Percentiles rank a stretch among this genome's conserved stretches.
These are phyloP conservation scores for Leccinum subspadiceum DNA, from an alignment of 1,284 basidiomycete genomes.

Conservation along the genomic window DNA sequence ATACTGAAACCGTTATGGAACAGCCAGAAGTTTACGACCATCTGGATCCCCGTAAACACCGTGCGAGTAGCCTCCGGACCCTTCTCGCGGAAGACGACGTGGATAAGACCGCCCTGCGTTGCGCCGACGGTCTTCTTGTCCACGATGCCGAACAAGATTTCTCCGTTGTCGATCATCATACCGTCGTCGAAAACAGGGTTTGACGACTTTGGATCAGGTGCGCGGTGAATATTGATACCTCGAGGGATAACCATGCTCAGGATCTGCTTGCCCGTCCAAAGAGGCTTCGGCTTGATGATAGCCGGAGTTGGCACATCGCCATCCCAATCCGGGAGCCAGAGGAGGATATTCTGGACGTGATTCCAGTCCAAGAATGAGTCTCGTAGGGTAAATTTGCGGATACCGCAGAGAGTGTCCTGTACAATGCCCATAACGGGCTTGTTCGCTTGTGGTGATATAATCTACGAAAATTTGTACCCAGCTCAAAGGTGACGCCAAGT, in stretches of 20 bases:
- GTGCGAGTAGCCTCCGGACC: conserved; percentile 91
- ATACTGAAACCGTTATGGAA: conserved; percentile 99
- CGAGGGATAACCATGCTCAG: conserved; percentile 91
- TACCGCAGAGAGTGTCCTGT: conserved; percentile 97
- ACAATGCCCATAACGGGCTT: conserved; percentile 99
- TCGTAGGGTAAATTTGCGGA: conserved; percentile 95
- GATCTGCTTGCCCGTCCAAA: conserved; percentile 99
- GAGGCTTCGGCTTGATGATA: conserved; percentile 94
- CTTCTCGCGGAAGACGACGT: conserved; percentile 97
- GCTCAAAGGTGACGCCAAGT: not conserved
- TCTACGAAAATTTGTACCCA: conserved; percentile 47
- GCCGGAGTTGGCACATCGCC: conserved; percentile 90
- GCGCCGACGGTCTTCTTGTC: conserved; percentile 99
- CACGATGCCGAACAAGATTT: conserved; percentile 93
- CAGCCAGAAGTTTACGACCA: conserved; percentile 97
- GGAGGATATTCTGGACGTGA: conserved; percentile 93
- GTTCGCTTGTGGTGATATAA: conserved; percentile 98
- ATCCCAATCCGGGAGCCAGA: conserved; percentile 99
- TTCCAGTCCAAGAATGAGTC: conserved; percentile 94
- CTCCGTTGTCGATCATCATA: conserved; percentile 96
- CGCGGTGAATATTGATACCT: conserved; percentile 91
- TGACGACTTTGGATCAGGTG: conserved; percentile 76
- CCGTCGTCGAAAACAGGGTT: conserved; percentile 91
- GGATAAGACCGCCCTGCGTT: conserved; percentile 91
- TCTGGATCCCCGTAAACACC: conserved; percentile 93